Conservation (phyloP, 1,284 basidiomycete genomes). For the Hemileia vastatrix region DNA sequence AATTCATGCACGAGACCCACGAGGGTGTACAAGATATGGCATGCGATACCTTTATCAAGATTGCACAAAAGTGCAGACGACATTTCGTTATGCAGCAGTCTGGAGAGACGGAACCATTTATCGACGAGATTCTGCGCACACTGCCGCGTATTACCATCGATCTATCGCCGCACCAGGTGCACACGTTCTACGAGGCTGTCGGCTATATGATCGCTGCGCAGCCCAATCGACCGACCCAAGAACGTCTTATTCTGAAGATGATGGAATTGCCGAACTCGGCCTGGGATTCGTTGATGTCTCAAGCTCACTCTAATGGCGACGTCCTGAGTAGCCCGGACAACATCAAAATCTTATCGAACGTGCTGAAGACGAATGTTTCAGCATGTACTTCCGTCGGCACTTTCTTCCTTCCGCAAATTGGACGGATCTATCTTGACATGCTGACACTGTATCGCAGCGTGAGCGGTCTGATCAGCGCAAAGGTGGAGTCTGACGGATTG, state of each 20-base stretch:
- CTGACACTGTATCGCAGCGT: constrained; percentile 94
- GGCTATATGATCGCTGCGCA: constrained; percentile 99
- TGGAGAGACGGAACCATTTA: constrained; percentile 91
- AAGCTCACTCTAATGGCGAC: constrained; percentile 85
- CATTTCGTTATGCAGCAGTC: constrained; percentile 99
- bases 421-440: constrained; percentile 94
- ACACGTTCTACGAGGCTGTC: constrained; percentile 61
- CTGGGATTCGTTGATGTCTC: constrained; percentile 94
- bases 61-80: constrained; percentile 93
- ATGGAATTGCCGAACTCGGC: constrained; percentile 98
- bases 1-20: constrained; percentile 99
- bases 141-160: constrained; percentile 92
- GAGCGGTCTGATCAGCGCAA: constrained; percentile 91
- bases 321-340: constrained; percentile 83
- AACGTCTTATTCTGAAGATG: constrained; percentile 81
- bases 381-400: constrained; percentile 93
- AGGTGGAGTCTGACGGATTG: constrained; percentile 63
- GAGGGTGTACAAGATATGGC: constrained; percentile 99
- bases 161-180: constrained; percentile 78
- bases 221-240: constrained; percentile 92
- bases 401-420: constrained; percentile 92
- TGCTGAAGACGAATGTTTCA: constrained; percentile 96
- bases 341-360: constrained; percentile 92
- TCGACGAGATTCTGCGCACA: constrained; percentile 88
- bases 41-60: constrained; percentile 99